Percentiles rank a stretch among this genome's conserved stretches.
phyloP scores from a whole-genome alignment of 1,284 basidiomycete species.

The Grifola frondosa region DNA sequence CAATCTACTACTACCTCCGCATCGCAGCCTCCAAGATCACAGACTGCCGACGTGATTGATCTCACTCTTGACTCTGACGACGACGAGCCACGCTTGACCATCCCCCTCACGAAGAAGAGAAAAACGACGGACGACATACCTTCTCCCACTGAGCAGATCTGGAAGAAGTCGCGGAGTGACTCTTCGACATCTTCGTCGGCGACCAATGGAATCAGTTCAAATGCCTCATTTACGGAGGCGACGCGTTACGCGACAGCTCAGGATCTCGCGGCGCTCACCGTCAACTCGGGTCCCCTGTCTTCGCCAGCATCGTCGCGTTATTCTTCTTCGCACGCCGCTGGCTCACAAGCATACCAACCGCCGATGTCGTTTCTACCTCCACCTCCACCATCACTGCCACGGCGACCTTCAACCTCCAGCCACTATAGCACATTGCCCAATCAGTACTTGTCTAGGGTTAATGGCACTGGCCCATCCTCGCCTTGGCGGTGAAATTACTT shows the following conservation, averaged over 20 bases:
- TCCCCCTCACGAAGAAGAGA: conserved; percentile 38
- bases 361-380: conserved; percentile 7
- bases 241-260: conserved; percentile 14
- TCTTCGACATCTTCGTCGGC: conserved; percentile 13
- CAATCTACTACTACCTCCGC: conserved; percentile 34
- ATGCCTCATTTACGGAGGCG: conserved; percentile 8
- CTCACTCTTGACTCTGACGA: conserved; percentile 77
- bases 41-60: conserved; percentile 64
- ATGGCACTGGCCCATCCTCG: conserved; percentile 17
- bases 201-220: background rate
- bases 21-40: conserved; percentile 24
- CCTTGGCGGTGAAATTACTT: conserved; percentile 20
- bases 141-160: conserved; percentile 62
- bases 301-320: conserved; percentile 14
- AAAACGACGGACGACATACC: conserved; percentile 52
- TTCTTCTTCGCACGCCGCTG: conserved; percentile 9
- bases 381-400: conserved; percentile 7
- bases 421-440: conserved; percentile 12
- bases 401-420: conserved; percentile 7
- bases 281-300: conserved; percentile 1
- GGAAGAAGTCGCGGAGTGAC: conserved; percentile 70
- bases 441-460: conserved; percentile 15
- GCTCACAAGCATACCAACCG: conserved; percentile 11
- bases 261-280: conserved; percentile 3
- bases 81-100: conserved; percentile 41